These are phyloP conservation scores for Eutypa lata DNA, from an alignment of 2,329 filamentous ascomycete species.

Conservation along the genomic window DNA sequence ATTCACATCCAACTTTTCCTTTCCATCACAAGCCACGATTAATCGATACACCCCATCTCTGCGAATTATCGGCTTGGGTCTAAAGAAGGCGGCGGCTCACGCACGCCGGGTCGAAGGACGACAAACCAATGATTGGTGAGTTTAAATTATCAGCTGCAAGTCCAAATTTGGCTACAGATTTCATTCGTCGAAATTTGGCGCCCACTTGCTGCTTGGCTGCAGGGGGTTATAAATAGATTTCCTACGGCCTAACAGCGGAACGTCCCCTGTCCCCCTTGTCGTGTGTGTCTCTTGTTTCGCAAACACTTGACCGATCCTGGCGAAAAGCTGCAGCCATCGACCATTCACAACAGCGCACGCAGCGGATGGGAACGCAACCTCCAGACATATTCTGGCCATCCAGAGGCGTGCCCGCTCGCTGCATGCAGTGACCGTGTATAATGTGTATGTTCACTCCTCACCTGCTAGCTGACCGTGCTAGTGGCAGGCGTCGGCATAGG, in stretches of 20 bases:
- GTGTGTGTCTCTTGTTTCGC: conserved; percentile 25
- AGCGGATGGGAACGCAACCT: conserved; percentile 5
- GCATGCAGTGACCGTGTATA: not conserved
- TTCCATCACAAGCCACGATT: not conserved
- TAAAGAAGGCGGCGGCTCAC: not conserved
- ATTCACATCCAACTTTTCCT: not conserved
- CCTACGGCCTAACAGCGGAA: not conserved
- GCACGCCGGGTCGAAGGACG: not conserved
- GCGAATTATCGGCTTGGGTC: not conserved
- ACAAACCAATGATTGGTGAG: conserved; percentile 16
- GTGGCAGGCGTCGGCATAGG: not conserved
- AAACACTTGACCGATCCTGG: conserved; percentile 23
- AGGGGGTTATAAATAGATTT: conserved; percentile 25
- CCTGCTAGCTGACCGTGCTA: not conserved
- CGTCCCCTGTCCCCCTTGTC: conserved; percentile 6
- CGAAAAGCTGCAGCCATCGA: conserved; percentile 4
- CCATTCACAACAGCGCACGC: conserved; percentile 19
- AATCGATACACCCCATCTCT: not conserved
- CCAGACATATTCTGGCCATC: not conserved
- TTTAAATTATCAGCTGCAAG: conserved; percentile 22
- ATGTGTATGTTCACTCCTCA: not conserved
- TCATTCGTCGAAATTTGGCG: conserved; percentile 9
- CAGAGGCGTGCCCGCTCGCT: not conserved
- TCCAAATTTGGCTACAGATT: not conserved
- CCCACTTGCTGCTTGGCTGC: conserved; percentile 9